These are phyloP conservation scores for Aspergillus tubingensis DNA, from an alignment of 2,329 filamentous ascomycete species.

Conservation along the genomic window DNA sequence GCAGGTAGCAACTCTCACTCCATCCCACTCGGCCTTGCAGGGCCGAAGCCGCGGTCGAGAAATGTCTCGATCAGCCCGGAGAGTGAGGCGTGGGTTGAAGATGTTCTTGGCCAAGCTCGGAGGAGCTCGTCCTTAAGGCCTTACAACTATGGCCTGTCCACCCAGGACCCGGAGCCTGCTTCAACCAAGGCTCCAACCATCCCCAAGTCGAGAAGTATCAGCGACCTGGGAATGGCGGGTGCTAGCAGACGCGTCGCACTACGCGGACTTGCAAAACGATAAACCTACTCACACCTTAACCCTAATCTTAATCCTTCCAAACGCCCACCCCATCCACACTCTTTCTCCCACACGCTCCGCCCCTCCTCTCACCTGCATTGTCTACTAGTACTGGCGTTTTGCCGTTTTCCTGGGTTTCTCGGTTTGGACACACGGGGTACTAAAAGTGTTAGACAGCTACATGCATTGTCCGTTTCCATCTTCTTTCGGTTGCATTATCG, in stretches of 20 bases:
- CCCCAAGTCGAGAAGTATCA: conserved; percentile 40
- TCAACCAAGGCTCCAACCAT: conserved; percentile 21
- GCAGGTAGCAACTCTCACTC: conserved; percentile 24
- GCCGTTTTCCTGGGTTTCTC: conserved; percentile 14
- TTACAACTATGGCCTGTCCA: conserved; percentile 24
- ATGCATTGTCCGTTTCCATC: conserved; percentile 9
- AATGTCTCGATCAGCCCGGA: conserved; percentile 46
- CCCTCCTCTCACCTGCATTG: conserved; percentile 9
- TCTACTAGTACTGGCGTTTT: conserved; percentile 18
- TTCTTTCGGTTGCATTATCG: conserved; percentile 12
- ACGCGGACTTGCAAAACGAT: conserved; percentile 36
- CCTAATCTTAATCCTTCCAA: conserved; percentile 1
- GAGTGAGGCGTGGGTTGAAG: conserved; percentile 51
- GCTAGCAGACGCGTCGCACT: conserved; percentile 43
- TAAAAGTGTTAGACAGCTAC: conserved; percentile 14
- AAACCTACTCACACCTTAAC: conserved; percentile 3
- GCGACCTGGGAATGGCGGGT: conserved; percentile 40
- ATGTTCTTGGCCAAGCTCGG: conserved; percentile 48
- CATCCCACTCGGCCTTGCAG: conserved; percentile 49
- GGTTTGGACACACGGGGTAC: conserved; percentile 9
- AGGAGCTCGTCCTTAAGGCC: conserved; percentile 39
- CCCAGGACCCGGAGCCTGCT: conserved; percentile 20
- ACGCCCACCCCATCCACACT: conserved; percentile 2
- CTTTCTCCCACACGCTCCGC: conserved; percentile 10
- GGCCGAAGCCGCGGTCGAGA: conserved; percentile 44